Evolutionary conservation across 2,329 filamentous ascomycete species (phyloP).

Genomic region (Phyllosticta ampelicida): DNA sequence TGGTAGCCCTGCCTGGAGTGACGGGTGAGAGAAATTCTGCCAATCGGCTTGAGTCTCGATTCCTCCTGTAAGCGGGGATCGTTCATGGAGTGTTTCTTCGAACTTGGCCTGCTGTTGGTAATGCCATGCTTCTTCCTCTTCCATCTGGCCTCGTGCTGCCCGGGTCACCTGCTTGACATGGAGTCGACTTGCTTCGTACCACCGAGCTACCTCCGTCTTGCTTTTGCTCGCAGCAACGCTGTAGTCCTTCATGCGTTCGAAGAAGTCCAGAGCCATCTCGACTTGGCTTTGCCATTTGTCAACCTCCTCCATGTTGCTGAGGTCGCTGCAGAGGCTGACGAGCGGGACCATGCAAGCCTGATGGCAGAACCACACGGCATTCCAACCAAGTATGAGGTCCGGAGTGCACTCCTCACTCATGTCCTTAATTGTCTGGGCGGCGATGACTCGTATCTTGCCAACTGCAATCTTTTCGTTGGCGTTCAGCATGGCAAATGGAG

Average conservation of each 20-base stretch:
- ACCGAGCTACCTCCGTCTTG: slow-evolving; percentile 29
- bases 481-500: slow-evolving; percentile 40
- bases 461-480: slow-evolving; percentile 58
- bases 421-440: slow-evolving; percentile 60
- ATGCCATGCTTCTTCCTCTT: background rate
- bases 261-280: slow-evolving; percentile 32
- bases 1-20: background rate
- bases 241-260: slow-evolving; percentile 33
- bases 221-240: slow-evolving; percentile 36
- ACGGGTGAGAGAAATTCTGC: background rate
- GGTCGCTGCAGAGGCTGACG: slow-evolving; percentile 62
- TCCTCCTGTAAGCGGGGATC: no score
- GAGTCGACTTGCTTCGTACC: slow-evolving; percentile 32
- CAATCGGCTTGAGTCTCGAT: no score
- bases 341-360: slow-evolving; percentile 72
- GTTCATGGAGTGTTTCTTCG: slow-evolving; percentile 4
- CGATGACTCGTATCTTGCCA: slow-evolving; percentile 57
- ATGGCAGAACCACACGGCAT: slow-evolving; percentile 72
- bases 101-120: background rate
- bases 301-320: slow-evolving; percentile 27
- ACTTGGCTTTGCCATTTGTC: slow-evolving; percentile 32
- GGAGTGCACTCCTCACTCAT: slow-evolving; percentile 59
- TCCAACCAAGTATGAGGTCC: slow-evolving; percentile 71
- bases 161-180: background rate
- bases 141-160: background rate